A percentile compares a stretch with the other conserved stretches of the same genome.
phyloP scores from a whole-genome alignment of 2,329 filamentous ascomycete species.

The Sporothrix dimorphospora region DNA sequence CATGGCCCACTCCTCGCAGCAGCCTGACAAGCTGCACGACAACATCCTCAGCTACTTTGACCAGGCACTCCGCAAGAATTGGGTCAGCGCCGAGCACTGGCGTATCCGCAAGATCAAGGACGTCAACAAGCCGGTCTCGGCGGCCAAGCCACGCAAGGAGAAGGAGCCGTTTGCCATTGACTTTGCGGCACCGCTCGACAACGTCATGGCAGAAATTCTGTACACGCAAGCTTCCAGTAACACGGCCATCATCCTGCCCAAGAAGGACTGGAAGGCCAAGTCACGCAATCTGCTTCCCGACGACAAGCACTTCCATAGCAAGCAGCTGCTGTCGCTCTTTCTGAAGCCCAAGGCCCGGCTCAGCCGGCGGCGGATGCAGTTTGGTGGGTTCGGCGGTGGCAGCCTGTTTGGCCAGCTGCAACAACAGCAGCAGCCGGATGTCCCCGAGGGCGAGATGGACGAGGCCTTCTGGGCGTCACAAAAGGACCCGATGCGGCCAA shows the following conservation, averaged over 20 bases:
- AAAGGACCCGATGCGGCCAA: slow-evolving; percentile 53
- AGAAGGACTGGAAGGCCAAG: slow-evolving; percentile 95
- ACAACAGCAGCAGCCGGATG: slow-evolving; percentile 43
- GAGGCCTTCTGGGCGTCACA: slow-evolving; percentile 92
- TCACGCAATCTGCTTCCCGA: slow-evolving; percentile 91
- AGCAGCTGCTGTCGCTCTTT: slow-evolving; percentile 85
- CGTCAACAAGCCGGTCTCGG: slow-evolving; percentile 38
- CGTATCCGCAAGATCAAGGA: slow-evolving; percentile 92
- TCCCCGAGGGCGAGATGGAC: slow-evolving; percentile 78
- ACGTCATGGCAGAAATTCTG: slow-evolving; percentile 71
- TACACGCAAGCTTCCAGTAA: slow-evolving; percentile 82
- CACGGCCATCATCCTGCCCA: slow-evolving; percentile 80
- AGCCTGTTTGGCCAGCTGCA: slow-evolving; percentile 43
- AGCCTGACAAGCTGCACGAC: slow-evolving; percentile 74
- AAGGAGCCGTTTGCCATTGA: slow-evolving; percentile 97
- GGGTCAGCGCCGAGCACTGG: slow-evolving; percentile 98
- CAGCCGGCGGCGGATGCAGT: slow-evolving; percentile 62
- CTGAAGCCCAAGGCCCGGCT: slow-evolving; percentile 91
- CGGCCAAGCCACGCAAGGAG: slow-evolving; percentile 74
- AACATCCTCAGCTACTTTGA: slow-evolving; percentile 98
- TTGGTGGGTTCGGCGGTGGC: slow-evolving; percentile 45
- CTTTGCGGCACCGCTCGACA: slow-evolving; percentile 75
- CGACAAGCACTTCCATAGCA: slow-evolving; percentile 97
- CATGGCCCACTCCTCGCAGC: slow-evolving; percentile 69
- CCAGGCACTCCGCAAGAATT: slow-evolving; percentile 93